phyloP scores from a whole-genome alignment of 805 yeast species.

The Yamadazyma insecticola region DNA sequence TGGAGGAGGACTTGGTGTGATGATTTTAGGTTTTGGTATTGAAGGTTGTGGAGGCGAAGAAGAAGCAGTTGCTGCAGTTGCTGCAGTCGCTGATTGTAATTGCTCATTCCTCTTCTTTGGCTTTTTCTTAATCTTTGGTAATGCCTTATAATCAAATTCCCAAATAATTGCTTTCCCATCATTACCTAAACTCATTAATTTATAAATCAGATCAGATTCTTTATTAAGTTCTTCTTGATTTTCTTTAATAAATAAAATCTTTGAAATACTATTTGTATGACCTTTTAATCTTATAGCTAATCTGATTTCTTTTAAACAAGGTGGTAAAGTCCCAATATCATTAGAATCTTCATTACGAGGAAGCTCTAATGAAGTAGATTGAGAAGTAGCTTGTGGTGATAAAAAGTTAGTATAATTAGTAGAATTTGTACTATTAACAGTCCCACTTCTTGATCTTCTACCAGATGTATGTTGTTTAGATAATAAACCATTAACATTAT shows the following conservation, averaged over 20 bases:
- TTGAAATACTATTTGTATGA: conserved; percentile 33
- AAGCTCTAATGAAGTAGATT: conserved; percentile 19
- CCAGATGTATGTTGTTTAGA: conserved; percentile 13
- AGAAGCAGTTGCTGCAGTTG: neutral
- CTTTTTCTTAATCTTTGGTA: conserved; percentile 27
- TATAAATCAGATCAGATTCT: conserved; percentile 19
- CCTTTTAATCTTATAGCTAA: conserved; percentile 36
- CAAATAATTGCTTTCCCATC: conserved; percentile 39
- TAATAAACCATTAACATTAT: conserved; percentile 34
- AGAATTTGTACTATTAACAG: conserved; percentile 26
- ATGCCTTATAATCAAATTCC: conserved; percentile 41
- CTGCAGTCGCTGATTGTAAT: conserved; percentile 3
- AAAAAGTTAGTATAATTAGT: conserved; percentile 10
- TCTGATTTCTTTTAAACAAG: conserved; percentile 32
- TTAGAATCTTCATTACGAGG: conserved; percentile 9
- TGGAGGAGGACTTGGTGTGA: neutral
- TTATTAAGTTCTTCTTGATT: conserved; percentile 7
- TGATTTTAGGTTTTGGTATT: conserved; percentile 1
- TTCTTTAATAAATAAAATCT: conserved; percentile 21
- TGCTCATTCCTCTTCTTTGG: conserved; percentile 5
- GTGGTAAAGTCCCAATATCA: conserved; percentile 20
- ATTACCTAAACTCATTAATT: conserved; percentile 32
- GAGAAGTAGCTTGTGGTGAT: conserved; percentile 19
- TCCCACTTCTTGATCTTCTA: conserved; percentile 37
- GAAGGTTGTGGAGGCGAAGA: conserved; percentile 1